A percentile compares a stretch with the other conserved stretches of the same genome.
Conservation (phyloP, 2,329 filamentous ascomycete genomes). For the Sphaerulina vaccinii region DNA sequence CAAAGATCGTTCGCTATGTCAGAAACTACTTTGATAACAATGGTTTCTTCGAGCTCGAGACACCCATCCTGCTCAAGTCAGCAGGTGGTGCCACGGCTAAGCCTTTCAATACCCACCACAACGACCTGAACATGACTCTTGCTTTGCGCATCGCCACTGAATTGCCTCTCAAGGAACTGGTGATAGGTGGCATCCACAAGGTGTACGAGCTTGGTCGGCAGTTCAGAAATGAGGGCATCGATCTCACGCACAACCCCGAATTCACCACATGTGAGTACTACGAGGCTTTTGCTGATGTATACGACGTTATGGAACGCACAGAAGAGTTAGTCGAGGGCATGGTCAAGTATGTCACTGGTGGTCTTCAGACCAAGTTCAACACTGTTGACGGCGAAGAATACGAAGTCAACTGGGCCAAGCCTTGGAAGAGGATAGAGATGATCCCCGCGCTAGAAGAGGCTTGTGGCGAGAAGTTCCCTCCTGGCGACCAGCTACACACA, state of each 20-base stretch:
- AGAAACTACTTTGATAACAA: constrained; percentile 79
- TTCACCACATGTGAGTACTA: constrained; percentile 99
- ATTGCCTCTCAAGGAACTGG: constrained; percentile 92
- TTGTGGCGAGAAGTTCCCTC: constrained; percentile 89
- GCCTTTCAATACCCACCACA: constrained; percentile 94
- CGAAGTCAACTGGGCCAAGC: constrained; percentile 92
- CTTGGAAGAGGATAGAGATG: constrained; percentile 94
- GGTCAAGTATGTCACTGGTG: constrained; percentile 83
- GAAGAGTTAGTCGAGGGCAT: constrained; percentile 89
- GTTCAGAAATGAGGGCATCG: constrained; percentile 90
- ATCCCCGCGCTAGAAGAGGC: constrained; percentile 88
- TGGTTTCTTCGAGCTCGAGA: constrained; percentile 93
- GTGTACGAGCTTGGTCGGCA: constrained; percentile 96
- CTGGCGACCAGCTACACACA: constrained; percentile 85
- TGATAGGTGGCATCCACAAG: constrained; percentile 89
- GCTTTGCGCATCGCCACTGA: constrained; percentile 95
- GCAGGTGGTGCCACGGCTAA: constrained; percentile 93
- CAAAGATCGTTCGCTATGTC: constrained; percentile 86
- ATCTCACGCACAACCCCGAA: constrained; percentile 95
- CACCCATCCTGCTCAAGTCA: constrained; percentile 95
- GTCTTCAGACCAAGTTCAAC: constrained; percentile 61
- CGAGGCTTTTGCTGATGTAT: constrained; percentile 78
- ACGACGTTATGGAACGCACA: constrained; percentile 86
- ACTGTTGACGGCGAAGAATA: constrained; percentile 83
- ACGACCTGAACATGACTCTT: constrained; percentile 90